These are phyloP conservation scores for Dothideomycetes sp. DNA, from an alignment of 2,329 filamentous ascomycete genomes.

Conservation along the genomic window DNA sequence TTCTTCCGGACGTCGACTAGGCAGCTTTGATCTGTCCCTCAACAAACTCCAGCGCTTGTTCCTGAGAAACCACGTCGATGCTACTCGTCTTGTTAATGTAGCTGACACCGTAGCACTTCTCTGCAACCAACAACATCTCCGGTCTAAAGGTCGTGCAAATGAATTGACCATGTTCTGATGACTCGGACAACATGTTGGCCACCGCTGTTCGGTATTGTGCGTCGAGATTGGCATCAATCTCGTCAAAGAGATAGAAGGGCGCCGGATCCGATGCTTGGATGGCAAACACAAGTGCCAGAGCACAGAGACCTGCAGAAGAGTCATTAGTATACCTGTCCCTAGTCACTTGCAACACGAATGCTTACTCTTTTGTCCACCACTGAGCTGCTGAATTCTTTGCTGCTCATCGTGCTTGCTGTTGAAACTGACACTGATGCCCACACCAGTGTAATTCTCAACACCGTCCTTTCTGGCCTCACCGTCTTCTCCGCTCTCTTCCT, in stretches of 20 bases:
- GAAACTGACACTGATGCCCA: conserved; percentile 95
- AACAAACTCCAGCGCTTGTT: conserved; percentile 87
- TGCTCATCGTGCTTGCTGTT: conserved; percentile 98
- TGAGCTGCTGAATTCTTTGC: conserved; percentile 93
- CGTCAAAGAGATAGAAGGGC: conserved; percentile 98
- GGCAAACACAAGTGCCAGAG: conserved; percentile 96
- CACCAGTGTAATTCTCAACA: conserved; percentile 92
- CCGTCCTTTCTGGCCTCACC: conserved; percentile 35
- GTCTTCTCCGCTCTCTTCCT: conserved; percentile 38
- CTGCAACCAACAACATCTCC: conserved; percentile 88
- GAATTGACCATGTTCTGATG: conserved; percentile 58
- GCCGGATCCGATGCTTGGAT: conserved; percentile 96
- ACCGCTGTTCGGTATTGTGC: conserved; percentile 96
- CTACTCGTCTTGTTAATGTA: conserved; percentile 87
- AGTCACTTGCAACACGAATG: conserved; percentile 14
- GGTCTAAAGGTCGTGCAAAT: conserved; percentile 98
- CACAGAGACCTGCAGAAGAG: conserved; percentile 62
- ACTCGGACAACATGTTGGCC: conserved; percentile 68
- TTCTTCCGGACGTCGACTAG: too few relatives aligned
- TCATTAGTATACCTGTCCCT: conserved; percentile 3
- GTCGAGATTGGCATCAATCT: conserved; percentile 96
- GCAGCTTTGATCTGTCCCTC: conserved; percentile 60
- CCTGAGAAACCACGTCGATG: conserved; percentile 79
- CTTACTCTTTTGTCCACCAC: conserved; percentile 93
- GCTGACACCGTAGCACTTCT: conserved; percentile 95